Base-by-base conservation (phyloP, 805 yeast species). In the Kuraishia molischiana region DNA sequence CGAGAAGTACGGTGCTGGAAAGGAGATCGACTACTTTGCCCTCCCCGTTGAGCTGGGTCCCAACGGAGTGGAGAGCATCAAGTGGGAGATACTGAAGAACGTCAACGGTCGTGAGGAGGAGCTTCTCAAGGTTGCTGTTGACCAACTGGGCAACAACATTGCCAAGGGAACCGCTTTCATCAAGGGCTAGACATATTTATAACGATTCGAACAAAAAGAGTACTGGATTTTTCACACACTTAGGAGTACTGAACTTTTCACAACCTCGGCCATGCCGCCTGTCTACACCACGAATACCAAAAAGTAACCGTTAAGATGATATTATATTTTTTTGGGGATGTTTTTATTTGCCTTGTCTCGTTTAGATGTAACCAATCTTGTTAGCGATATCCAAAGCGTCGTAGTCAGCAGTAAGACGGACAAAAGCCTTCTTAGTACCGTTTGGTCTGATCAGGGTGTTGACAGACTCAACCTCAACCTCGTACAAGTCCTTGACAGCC, bases 351-450 rank as follows among this genome's bases (percentile, higher is more conserved):
- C 26, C 26, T 8, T 22, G 8, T 8, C 11, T 28, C 36, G 45
- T 59, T 84, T 78, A 90, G 71, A 90, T 82, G 94, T 87, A 89
- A 75, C 98, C 98, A 66, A 90, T 92, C 77, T 92, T 86, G 95
- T 89, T 89, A 68, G 98, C 98, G 70, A 92, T 87, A 70, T 92
- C 98, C 67, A 92, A 84, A 70, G 97, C 97, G 75, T 92, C 98
- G 79, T 80, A 84, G 73, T 92, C 98, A 67, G 95, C 90, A 64
- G 97, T 86, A 69, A 92, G 84, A 78, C 95, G 86, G 67, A 92
- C 90, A 80, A 83, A 92, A 66, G 98, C 98, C 82, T 92, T 92
- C 86, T 92, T 92, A 77, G 97, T 84, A 72, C 98, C 98, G 72
- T 92, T 89, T 68, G 98, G 97, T 77, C 95, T 86, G 64, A 92